Conservation (phyloP, 2,329 filamentous ascomycete genomes). For the Botrytis porri region DNA sequence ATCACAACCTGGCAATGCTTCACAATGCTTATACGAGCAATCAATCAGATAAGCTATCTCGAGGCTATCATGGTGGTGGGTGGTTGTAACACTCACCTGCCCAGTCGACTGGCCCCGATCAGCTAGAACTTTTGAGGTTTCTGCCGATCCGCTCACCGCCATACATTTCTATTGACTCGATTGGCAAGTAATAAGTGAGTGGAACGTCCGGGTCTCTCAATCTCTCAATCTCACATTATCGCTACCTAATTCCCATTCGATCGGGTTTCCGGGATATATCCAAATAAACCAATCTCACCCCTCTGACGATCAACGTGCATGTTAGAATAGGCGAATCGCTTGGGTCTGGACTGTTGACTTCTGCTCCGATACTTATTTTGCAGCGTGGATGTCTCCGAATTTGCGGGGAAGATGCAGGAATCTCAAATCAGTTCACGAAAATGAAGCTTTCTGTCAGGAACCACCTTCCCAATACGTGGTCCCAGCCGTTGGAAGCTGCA, state of each 20-base stretch:
- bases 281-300: not conserved
- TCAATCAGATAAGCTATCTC: not conserved
- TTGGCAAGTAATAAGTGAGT: not conserved
- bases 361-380: not conserved
- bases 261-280: not conserved
- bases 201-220: not conserved
- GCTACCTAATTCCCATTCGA: not conserved
- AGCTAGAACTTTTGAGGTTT: not conserved
- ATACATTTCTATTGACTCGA: not conserved
- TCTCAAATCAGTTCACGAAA: not conserved
- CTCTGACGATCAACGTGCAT: not conserved
- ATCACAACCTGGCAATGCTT: not conserved
- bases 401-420: not conserved
- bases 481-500: not conserved
- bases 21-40: not conserved
- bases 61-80: not conserved
- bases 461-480: conserved; percentile 5
- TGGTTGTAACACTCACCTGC: not conserved
- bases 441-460: conserved; percentile 9
- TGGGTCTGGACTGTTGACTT: not conserved
- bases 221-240: not conserved
- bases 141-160: not conserved
- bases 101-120: not conserved
- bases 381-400: not conserved
- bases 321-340: not conserved